A percentile compares a stretch with the other conserved stretches of the same genome.
Evolutionary conservation across 2,329 filamentous ascomycete species (phyloP).

Genomic region (Colletotrichum horii): DNA sequence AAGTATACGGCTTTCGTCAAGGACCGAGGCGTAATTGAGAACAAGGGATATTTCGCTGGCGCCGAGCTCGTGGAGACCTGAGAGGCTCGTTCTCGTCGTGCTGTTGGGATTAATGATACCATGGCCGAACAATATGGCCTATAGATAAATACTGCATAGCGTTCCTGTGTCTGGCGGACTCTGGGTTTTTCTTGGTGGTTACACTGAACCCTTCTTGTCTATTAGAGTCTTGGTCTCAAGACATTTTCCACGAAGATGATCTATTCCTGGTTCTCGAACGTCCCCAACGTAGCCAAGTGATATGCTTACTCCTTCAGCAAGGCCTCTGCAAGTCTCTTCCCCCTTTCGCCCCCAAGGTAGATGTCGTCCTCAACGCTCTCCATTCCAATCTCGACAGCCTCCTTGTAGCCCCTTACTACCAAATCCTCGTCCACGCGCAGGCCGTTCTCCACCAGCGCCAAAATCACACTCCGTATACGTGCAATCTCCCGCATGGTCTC

Average conservation of each 20-base stretch:
- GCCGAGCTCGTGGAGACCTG: conserved; percentile 65
- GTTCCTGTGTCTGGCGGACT: conserved; percentile 16
- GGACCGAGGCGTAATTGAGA: conserved; percentile 94
- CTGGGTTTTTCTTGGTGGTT: background rate
- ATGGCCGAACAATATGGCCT: conserved; percentile 5
- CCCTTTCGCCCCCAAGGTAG: conserved; percentile 64
- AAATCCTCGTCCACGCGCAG: conserved; percentile 89
- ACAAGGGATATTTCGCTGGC: conserved; percentile 95
- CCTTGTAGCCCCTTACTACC: conserved; percentile 81
- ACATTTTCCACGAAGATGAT: background rate
- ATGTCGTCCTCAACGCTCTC: conserved; percentile 64
- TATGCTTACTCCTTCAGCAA: conserved; percentile 26
- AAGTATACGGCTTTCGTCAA: conserved; percentile 95
- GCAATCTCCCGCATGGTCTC: conserved; percentile 88
- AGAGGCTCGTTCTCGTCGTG: background rate
- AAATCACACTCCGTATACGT: conserved; percentile 79
- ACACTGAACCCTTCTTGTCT: background rate
- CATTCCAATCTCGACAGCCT: conserved; percentile 76
- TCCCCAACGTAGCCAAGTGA: background rate
- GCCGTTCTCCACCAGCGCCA: conserved; percentile 81
- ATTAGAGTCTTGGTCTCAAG: conserved; percentile 10
- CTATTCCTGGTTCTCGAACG: background rate
- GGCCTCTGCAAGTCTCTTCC: conserved; percentile 53
- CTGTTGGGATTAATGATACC: conserved; percentile 18
- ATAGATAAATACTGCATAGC: conserved; percentile 21